A percentile compares a stretch with the other conserved stretches of the same genome.
phyloP scores from a whole-genome alignment of 1,139 yeast species.

The Hyphopichia fennica region DNA sequence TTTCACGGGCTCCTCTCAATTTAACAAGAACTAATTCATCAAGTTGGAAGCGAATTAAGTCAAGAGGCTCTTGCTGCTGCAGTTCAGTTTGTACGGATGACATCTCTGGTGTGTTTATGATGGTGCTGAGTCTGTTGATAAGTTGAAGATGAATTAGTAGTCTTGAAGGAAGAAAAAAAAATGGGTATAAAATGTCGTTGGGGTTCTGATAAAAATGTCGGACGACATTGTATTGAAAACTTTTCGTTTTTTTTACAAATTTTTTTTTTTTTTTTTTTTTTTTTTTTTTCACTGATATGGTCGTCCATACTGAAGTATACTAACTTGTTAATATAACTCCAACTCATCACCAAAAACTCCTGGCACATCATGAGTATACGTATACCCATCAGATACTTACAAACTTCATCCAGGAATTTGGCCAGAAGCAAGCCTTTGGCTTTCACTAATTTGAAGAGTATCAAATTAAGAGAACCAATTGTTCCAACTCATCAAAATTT shows the following conservation, averaged over 20 bases:
- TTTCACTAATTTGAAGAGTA: slow-evolving; percentile 25
- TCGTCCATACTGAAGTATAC: background rate
- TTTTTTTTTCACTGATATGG: background rate
- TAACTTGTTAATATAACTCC: background rate
- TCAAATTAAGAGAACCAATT: slow-evolving; percentile 76
- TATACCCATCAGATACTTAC: slow-evolving; percentile 16
- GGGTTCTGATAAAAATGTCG: slow-evolving; percentile 3
- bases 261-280: background rate
- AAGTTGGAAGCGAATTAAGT: slow-evolving; percentile 78
- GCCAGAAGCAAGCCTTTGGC: slow-evolving; percentile 29
- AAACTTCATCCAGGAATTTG: slow-evolving; percentile 13
- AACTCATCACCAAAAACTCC: background rate
- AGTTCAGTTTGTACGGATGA: slow-evolving; percentile 32
- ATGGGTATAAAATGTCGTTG: background rate
- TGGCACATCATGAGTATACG: slow-evolving; percentile 8
- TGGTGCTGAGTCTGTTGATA: background rate
- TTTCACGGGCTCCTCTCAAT: slow-evolving; percentile 93
- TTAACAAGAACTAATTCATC: slow-evolving; percentile 89
- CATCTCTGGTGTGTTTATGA: slow-evolving; percentile 18
- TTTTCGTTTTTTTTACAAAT: background rate
- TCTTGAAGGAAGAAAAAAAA: background rate
- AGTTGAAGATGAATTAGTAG: background rate
- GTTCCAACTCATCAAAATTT: slow-evolving; percentile 77
- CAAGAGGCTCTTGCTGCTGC: slow-evolving; percentile 65
- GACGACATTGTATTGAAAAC: background rate